phyloP scores from a whole-genome alignment of 441 rosid species.

The Pelargonium myrrhifolium region DNA sequence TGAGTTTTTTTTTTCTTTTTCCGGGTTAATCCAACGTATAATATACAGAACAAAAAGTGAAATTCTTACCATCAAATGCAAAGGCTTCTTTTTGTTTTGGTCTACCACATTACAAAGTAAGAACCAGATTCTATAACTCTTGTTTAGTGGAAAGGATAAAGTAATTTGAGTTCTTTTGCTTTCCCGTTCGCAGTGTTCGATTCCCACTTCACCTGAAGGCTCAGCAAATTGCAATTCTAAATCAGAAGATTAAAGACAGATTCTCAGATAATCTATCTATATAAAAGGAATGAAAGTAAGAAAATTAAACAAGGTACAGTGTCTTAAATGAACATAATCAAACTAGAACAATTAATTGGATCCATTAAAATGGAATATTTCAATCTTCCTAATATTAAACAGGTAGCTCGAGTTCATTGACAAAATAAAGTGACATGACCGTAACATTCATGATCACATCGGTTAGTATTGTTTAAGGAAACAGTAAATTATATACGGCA shows the following conservation, averaged over 20 bases:
- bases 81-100: not conserved
- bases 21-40: not conserved
- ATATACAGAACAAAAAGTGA: not conserved
- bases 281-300: not conserved
- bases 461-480: not conserved
- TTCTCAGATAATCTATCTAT: not conserved
- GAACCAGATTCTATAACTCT: not conserved
- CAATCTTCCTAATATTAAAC: not conserved
- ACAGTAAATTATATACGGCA: not conserved
- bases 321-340: not conserved
- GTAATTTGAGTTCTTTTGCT: not conserved
- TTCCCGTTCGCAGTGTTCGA: not conserved
- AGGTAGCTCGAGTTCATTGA: not conserved
- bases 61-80: conserved; percentile 3
- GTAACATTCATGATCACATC: not conserved
- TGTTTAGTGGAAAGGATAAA: not conserved
- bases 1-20: not conserved
- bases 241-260: not conserved
- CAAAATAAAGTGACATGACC: not conserved
- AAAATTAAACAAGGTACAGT: not conserved
- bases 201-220: conserved; percentile 1
- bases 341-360: not conserved
- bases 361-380: not conserved
- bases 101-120: conserved; percentile 3
- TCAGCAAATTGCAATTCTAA: not conserved